Conservation (phyloP, 1,139 yeast genomes). For the Scheffersomyces titani region DNA sequence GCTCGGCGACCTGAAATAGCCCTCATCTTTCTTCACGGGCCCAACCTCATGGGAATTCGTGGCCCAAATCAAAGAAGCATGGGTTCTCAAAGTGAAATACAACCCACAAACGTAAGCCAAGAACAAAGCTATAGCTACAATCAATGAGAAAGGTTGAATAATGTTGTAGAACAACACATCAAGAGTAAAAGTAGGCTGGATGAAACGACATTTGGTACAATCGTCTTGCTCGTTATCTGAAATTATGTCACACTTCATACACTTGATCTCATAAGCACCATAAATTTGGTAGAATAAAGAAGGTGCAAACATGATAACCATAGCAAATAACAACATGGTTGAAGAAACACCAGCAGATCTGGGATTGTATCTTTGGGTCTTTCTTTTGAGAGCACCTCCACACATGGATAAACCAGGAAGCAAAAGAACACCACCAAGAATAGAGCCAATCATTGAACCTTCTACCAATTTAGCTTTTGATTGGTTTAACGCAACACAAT, state of each 20-base stretch:
- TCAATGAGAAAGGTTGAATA: conserved; percentile 76
- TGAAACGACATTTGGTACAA: conserved; percentile 75
- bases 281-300: conserved; percentile 87
- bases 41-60: conserved; percentile 42
- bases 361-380: conserved; percentile 94
- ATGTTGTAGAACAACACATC: conserved; percentile 65
- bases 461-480: conserved; percentile 89
- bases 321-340: conserved; percentile 89
- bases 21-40: conserved; percentile 21
- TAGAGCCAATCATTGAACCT: conserved; percentile 96
- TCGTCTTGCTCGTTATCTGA: conserved; percentile 23
- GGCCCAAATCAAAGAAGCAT: conserved; percentile 96
- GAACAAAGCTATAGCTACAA: conserved; percentile 80
- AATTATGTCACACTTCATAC: conserved; percentile 48
- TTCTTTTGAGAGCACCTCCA: conserved; percentile 88
- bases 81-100: conserved; percentile 91
- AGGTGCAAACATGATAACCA: conserved; percentile 92
- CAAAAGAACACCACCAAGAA: conserved; percentile 86
- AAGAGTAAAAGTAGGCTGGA: conserved; percentile 70
- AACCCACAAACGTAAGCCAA: conserved; percentile 88
- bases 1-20: conserved; percentile 31
- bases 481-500: conserved; percentile 87
- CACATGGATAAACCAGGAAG: conserved; percentile 97
- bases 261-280: conserved; percentile 81
- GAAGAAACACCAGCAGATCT: conserved; percentile 96